phyloP scores from a whole-genome alignment of 2,329 filamentous ascomycete species.

The Golovinomyces cichoracearum region DNA sequence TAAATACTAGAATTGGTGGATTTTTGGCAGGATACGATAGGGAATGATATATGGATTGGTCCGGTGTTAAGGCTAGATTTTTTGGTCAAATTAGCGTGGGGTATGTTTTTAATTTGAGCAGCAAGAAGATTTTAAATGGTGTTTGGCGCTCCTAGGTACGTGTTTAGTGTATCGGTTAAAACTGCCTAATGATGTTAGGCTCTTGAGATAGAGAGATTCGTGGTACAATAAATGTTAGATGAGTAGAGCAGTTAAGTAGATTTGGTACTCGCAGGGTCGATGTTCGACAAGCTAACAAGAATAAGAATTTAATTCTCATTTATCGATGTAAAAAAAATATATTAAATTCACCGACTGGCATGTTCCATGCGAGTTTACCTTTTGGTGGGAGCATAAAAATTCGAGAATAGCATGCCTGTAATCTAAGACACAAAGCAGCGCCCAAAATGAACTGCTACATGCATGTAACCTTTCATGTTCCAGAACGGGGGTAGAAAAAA shows the following conservation, averaged over 20 bases:
- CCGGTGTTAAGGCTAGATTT: constrained; percentile 1
- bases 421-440: too few relatives aligned
- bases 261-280: background rate
- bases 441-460: too few relatives aligned
- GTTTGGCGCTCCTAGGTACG: constrained; percentile 1
- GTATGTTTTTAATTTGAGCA: background rate
- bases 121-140: background rate
- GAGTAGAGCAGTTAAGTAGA: background rate
- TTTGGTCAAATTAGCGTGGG: constrained; percentile 3
- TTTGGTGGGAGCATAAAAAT: too few relatives aligned
- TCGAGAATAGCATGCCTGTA: too few relatives aligned
- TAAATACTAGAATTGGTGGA: background rate
- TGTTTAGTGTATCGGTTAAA: background rate
- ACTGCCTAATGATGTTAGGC: background rate
- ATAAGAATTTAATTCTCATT: too few relatives aligned
- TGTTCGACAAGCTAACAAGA: too few relatives aligned
- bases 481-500: too few relatives aligned
- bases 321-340: too few relatives aligned
- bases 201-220: background rate
- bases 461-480: too few relatives aligned
- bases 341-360: too few relatives aligned
- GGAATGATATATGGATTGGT: background rate
- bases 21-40: background rate
- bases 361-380: too few relatives aligned
- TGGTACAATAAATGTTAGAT: background rate